phyloP scores from a whole-genome alignment of 2,329 filamentous ascomycete genomes.

The Penicillium nordicum region DNA sequence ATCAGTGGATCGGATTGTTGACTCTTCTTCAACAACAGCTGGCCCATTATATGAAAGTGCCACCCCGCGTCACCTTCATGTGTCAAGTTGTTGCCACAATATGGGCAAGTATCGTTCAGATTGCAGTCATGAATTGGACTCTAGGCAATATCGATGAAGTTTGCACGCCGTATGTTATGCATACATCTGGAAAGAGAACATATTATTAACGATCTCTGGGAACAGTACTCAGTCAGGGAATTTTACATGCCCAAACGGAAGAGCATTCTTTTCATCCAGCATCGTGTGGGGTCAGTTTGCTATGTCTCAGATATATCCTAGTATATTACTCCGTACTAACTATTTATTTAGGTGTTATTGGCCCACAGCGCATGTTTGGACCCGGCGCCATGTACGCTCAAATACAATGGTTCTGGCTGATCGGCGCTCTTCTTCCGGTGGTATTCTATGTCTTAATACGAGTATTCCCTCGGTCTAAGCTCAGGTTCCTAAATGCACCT shows the following conservation, averaged over 20 bases:
- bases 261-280: constrained; percentile 62
- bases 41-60: constrained; percentile 31
- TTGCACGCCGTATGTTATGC: constrained; percentile 35
- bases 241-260: constrained; percentile 53
- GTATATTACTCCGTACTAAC: constrained; percentile 35
- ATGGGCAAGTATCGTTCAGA: constrained; percentile 46
- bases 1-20: not conserved
- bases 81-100: constrained; percentile 49
- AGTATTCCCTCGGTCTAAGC: constrained; percentile 56
- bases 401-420: constrained; percentile 66
- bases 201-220: not conserved
- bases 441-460: constrained; percentile 57
- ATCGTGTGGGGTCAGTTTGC: constrained; percentile 60
- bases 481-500: constrained; percentile 63
- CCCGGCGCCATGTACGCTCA: constrained; percentile 57
- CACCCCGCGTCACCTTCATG: constrained; percentile 48
- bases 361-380: constrained; percentile 64
- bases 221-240: constrained; percentile 48
- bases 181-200: constrained; percentile 6
- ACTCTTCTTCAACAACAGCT: constrained; percentile 11
- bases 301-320: not conserved
- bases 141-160: constrained; percentile 43
- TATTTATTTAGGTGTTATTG: constrained; percentile 56
- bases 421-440: constrained; percentile 59
- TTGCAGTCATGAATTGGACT: constrained; percentile 47